phyloP scores from a whole-genome alignment of 225 moss, liverwort and hornwort species.

The Anthoceros angustus region DNA sequence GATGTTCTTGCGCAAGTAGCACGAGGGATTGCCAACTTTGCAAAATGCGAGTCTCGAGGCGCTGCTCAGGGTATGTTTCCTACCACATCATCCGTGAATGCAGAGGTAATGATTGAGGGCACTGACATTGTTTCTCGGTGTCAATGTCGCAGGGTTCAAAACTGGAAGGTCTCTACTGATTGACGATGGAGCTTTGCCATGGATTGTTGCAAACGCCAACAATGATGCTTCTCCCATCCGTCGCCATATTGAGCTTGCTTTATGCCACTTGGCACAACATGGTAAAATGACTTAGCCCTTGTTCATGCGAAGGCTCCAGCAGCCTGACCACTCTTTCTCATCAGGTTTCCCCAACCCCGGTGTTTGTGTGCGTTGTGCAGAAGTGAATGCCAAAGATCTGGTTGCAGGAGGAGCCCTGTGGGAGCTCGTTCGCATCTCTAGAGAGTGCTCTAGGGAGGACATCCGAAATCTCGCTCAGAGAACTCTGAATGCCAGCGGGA shows the following conservation, averaged over 20 bases:
- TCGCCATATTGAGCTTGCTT: conserved; percentile 83
- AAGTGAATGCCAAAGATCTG: conserved; percentile 84
- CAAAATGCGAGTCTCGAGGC: conserved; percentile 89
- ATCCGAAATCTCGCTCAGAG: conserved; percentile 85
- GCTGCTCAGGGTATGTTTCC: conserved; percentile 66
- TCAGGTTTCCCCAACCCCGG: not conserved
- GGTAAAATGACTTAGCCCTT: conserved; percentile 24
- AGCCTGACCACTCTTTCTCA: not conserved
- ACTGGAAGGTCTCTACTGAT: conserved; percentile 75
- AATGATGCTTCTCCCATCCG: conserved; percentile 87
- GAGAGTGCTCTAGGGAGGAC: conserved; percentile 87
- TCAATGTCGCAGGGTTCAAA: conserved; percentile 49
- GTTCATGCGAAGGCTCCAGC: not conserved
- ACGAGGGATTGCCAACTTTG: conserved; percentile 86
- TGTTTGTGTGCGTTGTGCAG: conserved; percentile 19
- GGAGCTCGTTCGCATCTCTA: conserved; percentile 80
- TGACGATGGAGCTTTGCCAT: conserved; percentile 84
- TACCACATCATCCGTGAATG: not conserved
- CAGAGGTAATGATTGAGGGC: not conserved
- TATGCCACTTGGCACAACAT: conserved; percentile 90
- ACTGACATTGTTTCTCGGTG: not conserved
- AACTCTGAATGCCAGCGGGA: conserved; percentile 65
- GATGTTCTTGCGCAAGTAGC: conserved; percentile 95
- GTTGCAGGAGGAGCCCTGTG: conserved; percentile 89
- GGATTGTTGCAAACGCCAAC: conserved; percentile 96